Evolutionary conservation across 2,329 filamentous ascomycete genomes (phyloP).

Genomic region (Diplodia sapinea): DNA sequence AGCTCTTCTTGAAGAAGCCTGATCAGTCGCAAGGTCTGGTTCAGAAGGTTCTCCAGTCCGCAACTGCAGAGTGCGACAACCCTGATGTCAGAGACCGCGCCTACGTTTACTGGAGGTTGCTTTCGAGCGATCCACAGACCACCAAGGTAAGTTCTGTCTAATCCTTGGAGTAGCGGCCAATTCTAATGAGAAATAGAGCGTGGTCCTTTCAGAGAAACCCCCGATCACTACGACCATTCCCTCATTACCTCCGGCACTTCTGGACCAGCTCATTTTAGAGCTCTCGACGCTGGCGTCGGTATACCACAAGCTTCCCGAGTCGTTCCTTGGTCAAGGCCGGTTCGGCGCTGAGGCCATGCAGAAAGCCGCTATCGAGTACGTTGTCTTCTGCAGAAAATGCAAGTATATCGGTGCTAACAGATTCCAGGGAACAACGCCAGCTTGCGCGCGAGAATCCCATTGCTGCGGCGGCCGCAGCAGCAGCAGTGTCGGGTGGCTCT

Average conservation of each 20-base stretch:
- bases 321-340: constrained; percentile 95
- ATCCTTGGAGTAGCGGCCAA: neutral
- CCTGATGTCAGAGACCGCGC: constrained; percentile 96
- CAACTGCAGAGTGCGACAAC: constrained; percentile 95
- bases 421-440: constrained; percentile 74
- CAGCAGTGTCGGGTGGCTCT: constrained; percentile 63
- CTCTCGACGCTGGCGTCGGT: constrained; percentile 95
- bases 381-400: constrained; percentile 30
- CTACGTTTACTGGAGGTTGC: constrained; percentile 96
- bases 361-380: constrained; percentile 82
- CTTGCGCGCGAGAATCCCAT: constrained; percentile 94
- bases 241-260: constrained; percentile 78
- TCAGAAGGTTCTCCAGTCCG: constrained; percentile 90
- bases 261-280: constrained; percentile 89
- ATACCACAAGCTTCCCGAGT: constrained; percentile 97
- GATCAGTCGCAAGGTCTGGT: constrained; percentile 89
- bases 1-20: constrained; percentile 96
- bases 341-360: constrained; percentile 95
- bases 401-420: constrained; percentile 41
- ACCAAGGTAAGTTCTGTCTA: constrained; percentile 71
- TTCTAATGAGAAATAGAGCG: constrained; percentile 59
- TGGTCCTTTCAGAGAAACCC: constrained; percentile 92
- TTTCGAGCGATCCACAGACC: constrained; percentile 88
- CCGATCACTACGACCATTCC: constrained; percentile 94
- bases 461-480: constrained; percentile 78